Evolutionary conservation across 495 filamentous ascomycete species (phyloP).

Genomic region (Endocarpon pusillum): DNA sequence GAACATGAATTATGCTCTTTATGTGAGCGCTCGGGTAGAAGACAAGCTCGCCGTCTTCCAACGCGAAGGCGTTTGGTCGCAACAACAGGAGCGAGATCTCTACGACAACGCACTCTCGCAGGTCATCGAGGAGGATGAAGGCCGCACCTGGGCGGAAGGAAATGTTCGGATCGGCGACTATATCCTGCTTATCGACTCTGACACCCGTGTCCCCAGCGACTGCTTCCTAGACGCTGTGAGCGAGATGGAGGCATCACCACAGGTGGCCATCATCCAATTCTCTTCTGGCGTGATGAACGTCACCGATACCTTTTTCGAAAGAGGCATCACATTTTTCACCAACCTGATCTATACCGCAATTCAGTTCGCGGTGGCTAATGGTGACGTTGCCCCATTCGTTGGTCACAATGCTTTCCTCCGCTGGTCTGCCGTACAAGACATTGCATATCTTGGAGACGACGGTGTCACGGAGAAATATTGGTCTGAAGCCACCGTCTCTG

Average conservation of each 20-base stretch:
- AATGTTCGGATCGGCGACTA: constrained; percentile 70
- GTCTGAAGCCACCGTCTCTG: constrained; percentile 68
- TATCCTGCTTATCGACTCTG: constrained; percentile 59
- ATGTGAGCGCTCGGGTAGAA: constrained; percentile 40
- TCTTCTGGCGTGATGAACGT: constrained; percentile 74
- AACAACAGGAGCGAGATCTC: constrained; percentile 30
- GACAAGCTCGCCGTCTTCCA: constrained; percentile 30
- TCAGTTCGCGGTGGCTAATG: constrained; percentile 60
- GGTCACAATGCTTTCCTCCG: constrained; percentile 64
- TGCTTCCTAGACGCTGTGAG: constrained; percentile 62
- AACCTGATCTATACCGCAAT: constrained; percentile 71
- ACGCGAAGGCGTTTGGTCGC: constrained; percentile 28
- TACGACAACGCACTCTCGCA: constrained; percentile 31
- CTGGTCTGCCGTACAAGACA: constrained; percentile 63
- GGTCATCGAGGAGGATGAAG: constrained; percentile 41
- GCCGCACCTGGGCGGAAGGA: constrained; percentile 62
- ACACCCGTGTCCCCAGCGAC: constrained; percentile 55
- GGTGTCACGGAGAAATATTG: constrained; percentile 65
- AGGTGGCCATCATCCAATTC: constrained; percentile 71
- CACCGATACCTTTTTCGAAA: constrained; percentile 53
- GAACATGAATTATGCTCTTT: constrained; percentile 55
- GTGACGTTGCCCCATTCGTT: constrained; percentile 59
- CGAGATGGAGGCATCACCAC: constrained; percentile 65
- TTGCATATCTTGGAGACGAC: constrained; percentile 50
- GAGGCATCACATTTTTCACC: constrained; percentile 72